Conservation (phyloP, 139 green algal species). For the Coelastrella sp. region DNA sequence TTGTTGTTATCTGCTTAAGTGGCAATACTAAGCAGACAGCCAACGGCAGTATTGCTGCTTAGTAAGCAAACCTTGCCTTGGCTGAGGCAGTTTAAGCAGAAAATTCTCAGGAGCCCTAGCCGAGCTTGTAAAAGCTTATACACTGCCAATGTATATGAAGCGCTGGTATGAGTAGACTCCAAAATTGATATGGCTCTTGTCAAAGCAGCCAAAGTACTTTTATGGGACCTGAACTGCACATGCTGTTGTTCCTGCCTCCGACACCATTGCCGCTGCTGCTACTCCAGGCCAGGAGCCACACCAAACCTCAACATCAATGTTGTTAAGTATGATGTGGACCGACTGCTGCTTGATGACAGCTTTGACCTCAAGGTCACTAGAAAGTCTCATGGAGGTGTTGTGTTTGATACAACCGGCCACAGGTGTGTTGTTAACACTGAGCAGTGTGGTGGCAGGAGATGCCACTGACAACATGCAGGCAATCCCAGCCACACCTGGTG, state of each 20-base stretch:
- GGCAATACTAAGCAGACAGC: no score
- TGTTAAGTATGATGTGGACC: neutral
- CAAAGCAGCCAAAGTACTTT: neutral
- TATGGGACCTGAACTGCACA: no score
- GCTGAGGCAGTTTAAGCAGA: no score
- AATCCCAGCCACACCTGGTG: neutral
- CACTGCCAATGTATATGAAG: no score
- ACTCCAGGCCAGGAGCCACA: neutral
- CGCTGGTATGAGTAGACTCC: no score
- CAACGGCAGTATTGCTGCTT: no score
- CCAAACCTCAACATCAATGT: neutral
- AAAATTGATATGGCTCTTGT: no score
- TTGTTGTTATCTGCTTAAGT: no score
- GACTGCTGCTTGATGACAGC: neutral
- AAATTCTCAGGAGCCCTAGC: no score
- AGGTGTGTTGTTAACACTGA: neutral
- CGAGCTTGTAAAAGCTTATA: no score
- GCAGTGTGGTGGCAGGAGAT: neutral
- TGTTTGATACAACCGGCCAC: slow-evolving; percentile 40
- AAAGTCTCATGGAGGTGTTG: neutral
- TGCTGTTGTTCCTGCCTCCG: no score
- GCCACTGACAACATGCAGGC: neutral
- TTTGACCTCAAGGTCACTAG: slow-evolving; percentile 19
- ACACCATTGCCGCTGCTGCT: neutral
- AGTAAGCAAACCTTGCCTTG: no score